These are phyloP conservation scores for Scheffersomyces segobiensis DNA, from an alignment of 1,139 yeast genomes.

Conservation along the genomic window DNA sequence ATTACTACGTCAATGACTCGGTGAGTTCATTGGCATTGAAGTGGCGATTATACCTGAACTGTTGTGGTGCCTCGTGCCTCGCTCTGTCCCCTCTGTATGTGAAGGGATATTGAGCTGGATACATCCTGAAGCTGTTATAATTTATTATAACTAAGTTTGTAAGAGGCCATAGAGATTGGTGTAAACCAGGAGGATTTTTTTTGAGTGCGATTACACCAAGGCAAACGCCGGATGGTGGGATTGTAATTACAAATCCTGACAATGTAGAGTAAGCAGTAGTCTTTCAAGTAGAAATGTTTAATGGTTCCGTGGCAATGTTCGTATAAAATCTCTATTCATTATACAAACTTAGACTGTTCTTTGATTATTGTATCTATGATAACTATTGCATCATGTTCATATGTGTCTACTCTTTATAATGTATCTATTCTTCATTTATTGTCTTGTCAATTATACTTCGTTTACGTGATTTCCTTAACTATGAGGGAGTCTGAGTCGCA, in stretches of 20 bases:
- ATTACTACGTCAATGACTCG: conserved; percentile 1
- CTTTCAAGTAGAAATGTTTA: neutral
- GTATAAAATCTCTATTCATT: neutral
- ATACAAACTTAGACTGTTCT: neutral
- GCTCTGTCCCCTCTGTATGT: conserved; percentile 51
- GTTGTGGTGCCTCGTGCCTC: conserved; percentile 60
- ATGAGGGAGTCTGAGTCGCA: neutral
- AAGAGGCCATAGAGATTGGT: conserved; percentile 58
- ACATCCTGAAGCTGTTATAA: conserved; percentile 11
- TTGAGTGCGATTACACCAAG: conserved; percentile 79
- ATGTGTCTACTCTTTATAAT: neutral
- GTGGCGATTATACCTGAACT: conserved; percentile 8
- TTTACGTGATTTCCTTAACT: neutral
- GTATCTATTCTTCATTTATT: no score
- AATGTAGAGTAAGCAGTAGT: conserved; percentile 13
- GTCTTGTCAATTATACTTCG: no score
- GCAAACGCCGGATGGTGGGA: conserved; percentile 54
- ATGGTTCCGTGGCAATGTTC: neutral
- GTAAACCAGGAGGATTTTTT: conserved; percentile 41
- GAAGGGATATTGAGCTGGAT: conserved; percentile 58
- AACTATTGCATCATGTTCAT: no score
- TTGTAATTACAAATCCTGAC: conserved; percentile 74
- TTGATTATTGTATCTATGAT: neutral
- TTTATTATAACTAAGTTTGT: conserved; percentile 13
- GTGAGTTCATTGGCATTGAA: conserved; percentile 28